Evolutionary conservation across 1,284 basidiomycete species (phyloP).

Genomic region (Tilletia setariae): DNA sequence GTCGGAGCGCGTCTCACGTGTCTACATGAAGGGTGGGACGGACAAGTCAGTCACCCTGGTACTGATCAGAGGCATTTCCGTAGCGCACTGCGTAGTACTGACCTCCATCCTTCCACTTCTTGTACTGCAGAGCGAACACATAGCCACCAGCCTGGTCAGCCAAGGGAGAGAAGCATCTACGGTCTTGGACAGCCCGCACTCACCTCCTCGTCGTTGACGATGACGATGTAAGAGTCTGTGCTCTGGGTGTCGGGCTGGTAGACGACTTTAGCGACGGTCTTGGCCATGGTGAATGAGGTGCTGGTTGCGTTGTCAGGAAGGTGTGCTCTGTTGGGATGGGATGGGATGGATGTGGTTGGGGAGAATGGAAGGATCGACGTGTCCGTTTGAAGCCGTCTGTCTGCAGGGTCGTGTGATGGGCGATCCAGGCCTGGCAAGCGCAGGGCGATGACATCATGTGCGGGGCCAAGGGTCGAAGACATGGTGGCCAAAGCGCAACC

Average conservation of each 20-base stretch:
- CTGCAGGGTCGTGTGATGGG: neutral
- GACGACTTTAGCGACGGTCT: conserved; percentile 24
- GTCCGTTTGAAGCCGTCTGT: too few relatives aligned
- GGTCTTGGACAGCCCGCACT: too few relatives aligned
- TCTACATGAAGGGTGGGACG: neutral
- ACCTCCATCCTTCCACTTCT: conserved; percentile 55
- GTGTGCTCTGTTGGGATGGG: neutral
- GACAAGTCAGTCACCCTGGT: neutral
- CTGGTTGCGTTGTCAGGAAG: neutral
- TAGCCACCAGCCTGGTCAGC: conserved; percentile 12
- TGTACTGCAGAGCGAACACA: conserved; percentile 26
- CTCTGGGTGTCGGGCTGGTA: conserved; percentile 53
- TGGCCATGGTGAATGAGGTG: neutral
- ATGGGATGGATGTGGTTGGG: neutral
- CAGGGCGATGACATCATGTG: neutral
- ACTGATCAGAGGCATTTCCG: too few relatives aligned
- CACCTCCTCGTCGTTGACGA: conserved; percentile 50
- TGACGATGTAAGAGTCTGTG: conserved; percentile 55
- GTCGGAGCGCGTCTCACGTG: conserved; percentile 15
- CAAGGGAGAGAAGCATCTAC: too few relatives aligned
- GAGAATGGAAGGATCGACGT: too few relatives aligned
- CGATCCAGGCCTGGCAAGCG: neutral
- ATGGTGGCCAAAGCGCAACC: conserved; percentile 1
- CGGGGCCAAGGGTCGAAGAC: too few relatives aligned
- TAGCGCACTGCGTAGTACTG: too few relatives aligned